phyloP scores from a whole-genome alignment of 176 grass and related monocot species.

The Cocos nucifera region DNA sequence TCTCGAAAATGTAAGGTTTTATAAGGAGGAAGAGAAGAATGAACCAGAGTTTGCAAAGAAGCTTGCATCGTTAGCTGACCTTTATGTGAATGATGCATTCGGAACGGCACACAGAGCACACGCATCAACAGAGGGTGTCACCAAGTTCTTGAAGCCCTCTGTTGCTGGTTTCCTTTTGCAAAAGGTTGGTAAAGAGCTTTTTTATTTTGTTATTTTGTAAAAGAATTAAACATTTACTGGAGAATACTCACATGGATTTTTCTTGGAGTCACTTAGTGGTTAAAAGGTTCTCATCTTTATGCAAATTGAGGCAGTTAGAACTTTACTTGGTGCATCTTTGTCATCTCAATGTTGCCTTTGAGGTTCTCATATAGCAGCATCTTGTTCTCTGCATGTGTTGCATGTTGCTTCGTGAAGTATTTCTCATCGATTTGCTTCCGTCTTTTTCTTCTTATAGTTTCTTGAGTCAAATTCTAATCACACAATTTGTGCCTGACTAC shows the following conservation, averaged over 20 bases:
- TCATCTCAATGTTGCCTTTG: too few species aligned
- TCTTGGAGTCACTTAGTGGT: too few species aligned
- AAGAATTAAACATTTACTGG: too few species aligned
- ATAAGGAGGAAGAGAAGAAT: constrained; percentile 47
- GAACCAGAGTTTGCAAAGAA: constrained; percentile 50
- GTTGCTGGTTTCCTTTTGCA: constrained; percentile 47
- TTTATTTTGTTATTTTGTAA: too few species aligned
- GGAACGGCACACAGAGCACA: constrained; percentile 49
- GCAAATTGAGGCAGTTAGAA: too few species aligned
- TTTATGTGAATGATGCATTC: constrained; percentile 51
- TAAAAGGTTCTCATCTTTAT: too few species aligned
- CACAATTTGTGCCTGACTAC: neutral
- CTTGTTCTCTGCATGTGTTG: too few species aligned
- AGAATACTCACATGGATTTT: too few species aligned
- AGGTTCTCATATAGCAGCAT: too few species aligned
- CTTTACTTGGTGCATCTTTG: too few species aligned
- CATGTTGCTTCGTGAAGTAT: too few species aligned
- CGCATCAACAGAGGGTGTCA: constrained; percentile 43
- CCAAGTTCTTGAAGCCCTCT: constrained; percentile 40
- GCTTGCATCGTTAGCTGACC: constrained; percentile 33
- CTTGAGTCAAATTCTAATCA: neutral
- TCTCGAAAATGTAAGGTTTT: constrained; percentile 53
- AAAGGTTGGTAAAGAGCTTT: constrained; percentile 20
- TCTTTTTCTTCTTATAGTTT: neutral
- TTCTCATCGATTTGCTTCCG: too few species aligned